These are phyloP conservation scores for Ustilago cynodontis DNA, from an alignment of 1,284 basidiomycete species.

Conservation along the genomic window DNA sequence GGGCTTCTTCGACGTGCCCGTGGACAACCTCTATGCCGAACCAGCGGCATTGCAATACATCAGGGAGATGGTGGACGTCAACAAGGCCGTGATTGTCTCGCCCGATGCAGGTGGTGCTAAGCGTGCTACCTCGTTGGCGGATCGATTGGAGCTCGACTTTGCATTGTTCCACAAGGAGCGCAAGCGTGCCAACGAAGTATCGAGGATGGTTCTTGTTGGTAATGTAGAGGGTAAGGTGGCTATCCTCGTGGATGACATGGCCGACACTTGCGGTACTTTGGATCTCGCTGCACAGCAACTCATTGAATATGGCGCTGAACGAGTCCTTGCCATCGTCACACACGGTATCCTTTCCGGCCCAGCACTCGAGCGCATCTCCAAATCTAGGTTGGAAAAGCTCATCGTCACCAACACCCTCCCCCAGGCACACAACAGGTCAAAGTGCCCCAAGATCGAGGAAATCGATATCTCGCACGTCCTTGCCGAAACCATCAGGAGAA, in stretches of 20 bases:
- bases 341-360: constrained; percentile 95
- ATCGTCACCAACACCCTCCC: constrained; percentile 99
- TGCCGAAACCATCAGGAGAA: constrained; percentile 94
- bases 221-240: constrained; percentile 92
- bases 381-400: constrained; percentile 82
- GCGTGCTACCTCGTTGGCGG: constrained; percentile 96
- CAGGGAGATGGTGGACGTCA: constrained; percentile 86
- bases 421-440: constrained; percentile 81
- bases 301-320: constrained; percentile 86
- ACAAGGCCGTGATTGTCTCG: constrained; percentile 94
- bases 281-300: constrained; percentile 91
- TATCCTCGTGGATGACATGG: constrained; percentile 99
- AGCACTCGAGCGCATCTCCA: constrained; percentile 75
- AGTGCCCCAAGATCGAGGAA: constrained; percentile 85
- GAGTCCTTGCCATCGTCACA: constrained; percentile 93
- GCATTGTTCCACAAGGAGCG: constrained; percentile 99
- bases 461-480: constrained; percentile 95
- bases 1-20: constrained; percentile 99
- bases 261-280: constrained; percentile 98
- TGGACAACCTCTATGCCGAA: constrained; percentile 99
- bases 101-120: constrained; percentile 99
- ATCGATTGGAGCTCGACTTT: constrained; percentile 96
- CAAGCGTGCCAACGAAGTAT: constrained; percentile 99
- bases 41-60: constrained; percentile 97
- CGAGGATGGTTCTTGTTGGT: constrained; percentile 97